Evolutionary conservation across 1,139 yeast species (phyloP).

Genomic region (Candida tunisiensis): DNA sequence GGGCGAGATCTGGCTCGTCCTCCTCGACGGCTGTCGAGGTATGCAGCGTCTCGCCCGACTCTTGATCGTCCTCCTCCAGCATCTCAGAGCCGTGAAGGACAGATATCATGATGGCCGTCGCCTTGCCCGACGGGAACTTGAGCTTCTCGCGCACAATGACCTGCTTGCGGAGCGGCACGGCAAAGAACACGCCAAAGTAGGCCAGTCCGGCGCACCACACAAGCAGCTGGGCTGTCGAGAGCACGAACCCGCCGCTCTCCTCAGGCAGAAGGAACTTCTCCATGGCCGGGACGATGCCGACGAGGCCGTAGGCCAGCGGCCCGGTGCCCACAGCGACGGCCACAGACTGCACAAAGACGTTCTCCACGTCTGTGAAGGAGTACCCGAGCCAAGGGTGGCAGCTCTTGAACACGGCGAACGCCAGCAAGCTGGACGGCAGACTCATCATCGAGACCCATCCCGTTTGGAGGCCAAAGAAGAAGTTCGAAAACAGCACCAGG

Average conservation of each 20-base stretch:
- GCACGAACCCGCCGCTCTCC: conserved; percentile 48
- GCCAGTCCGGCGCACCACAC: conserved; percentile 81
- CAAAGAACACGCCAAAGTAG: conserved; percentile 89
- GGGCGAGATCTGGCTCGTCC: neutral
- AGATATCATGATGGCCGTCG: conserved; percentile 84
- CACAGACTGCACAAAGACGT: conserved; percentile 79
- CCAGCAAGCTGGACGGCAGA: conserved; percentile 82
- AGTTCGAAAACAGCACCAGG: conserved; percentile 68
- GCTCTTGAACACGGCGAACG: conserved; percentile 60
- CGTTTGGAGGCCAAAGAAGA: conserved; percentile 91
- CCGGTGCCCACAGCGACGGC: conserved; percentile 98
- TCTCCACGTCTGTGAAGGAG: conserved; percentile 76
- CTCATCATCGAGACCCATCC: conserved; percentile 99
- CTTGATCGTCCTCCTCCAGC: conserved; percentile 3
- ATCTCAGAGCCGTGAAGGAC: conserved; percentile 38
- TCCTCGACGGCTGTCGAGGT: neutral
- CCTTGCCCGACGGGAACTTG: conserved; percentile 90
- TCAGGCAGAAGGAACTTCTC: conserved; percentile 68
- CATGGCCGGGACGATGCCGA: conserved; percentile 94
- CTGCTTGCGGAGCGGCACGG: conserved; percentile 72
- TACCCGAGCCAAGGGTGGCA: conserved; percentile 26
- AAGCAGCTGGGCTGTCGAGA: conserved; percentile 33
- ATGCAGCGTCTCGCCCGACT: neutral
- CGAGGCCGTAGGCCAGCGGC: conserved; percentile 85
- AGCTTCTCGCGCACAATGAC: conserved; percentile 73